Base-by-base conservation (phyloP, 768 basidiomycete genomes). In the Collybiopsis confluens region DNA sequence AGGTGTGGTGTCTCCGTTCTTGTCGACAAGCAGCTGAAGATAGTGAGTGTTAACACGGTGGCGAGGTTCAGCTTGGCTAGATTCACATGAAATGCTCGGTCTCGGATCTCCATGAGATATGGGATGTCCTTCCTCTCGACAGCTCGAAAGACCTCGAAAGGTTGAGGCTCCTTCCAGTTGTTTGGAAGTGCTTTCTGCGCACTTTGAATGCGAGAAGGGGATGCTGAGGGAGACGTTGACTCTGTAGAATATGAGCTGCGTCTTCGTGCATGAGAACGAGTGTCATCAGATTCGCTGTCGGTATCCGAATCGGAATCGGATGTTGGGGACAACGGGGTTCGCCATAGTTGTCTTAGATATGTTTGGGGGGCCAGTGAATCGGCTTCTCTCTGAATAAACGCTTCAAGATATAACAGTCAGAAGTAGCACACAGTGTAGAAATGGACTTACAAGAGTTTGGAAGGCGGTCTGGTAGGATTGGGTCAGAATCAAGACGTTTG, bases 1-100 rank as follows among this genome's bases (percentile, higher is more conserved):
- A 6, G 95, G 94, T 1, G 93, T 93, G 21, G 85, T 83, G 37
- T 89, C 87, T 2, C 91, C 92, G 35, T 85, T 85, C 64, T 90
- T 90, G 54, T 85, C 86, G n/a, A 96, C 73, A 5, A 98, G 74
- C 24, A 95, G 75, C 84, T 90, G 54, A 50, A 48, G 47, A 24
- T 13, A 24, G 13, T n/a, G n/a, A n/a, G n/a, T n/a, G n/a, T n/a
- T n/a, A n/a, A n/a, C n/a, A n/a, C n/a, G n/a, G n/a, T n/a, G n/a
- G n/a, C n/a, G n/a, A n/a, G n/a, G n/a, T n/a, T n/a, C n/a, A n/a
- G n/a, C n/a, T n/a, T n/a, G n/a, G n/a, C n/a, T n/a, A n/a, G n/a
- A n/a, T 84, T 51, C 54, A 93, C 91, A 65, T 85, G 81, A 59
- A 92, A 92, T 9, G 87, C 84, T 54, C 78, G 77, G 64, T 93